These are phyloP conservation scores for Neurospora sp. DNA, from an alignment of 495 filamentous ascomycete genomes.

Conservation along the genomic window DNA sequence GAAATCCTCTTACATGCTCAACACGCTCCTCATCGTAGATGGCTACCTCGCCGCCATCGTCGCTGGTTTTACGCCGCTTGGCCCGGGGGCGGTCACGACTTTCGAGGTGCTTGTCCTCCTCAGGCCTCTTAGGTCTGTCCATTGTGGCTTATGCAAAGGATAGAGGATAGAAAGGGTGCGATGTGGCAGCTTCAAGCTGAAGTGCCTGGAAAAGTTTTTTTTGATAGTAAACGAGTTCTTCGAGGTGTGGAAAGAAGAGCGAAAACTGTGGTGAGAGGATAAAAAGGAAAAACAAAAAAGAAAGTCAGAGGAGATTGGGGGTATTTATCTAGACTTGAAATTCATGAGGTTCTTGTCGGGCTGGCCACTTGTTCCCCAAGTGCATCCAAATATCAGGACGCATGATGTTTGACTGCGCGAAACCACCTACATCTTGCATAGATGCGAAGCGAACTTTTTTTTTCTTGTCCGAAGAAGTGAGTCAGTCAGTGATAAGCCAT, in stretches of 20 bases:
- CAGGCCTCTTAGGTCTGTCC: too few species aligned
- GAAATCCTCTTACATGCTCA: not conserved
- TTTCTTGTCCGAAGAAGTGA: not conserved
- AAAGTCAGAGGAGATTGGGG: too few species aligned
- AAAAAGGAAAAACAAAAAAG: too few species aligned
- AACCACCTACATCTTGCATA: not conserved
- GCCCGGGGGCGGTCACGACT: not conserved
- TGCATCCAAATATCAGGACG: not conserved
- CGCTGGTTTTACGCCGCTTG: not conserved
- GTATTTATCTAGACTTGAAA: too few species aligned
- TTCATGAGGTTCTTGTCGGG: too few species aligned
- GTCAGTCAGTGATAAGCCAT: not conserved
- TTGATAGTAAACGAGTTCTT: too few species aligned
- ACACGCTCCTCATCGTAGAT: not conserved
- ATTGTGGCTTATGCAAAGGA: too few species aligned
- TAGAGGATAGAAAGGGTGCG: too few species aligned
- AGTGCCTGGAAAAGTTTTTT: too few species aligned
- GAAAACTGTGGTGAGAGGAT: too few species aligned
- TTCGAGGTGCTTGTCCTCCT: not conserved
- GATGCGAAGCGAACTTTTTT: not conserved
- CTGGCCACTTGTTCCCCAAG: not conserved
- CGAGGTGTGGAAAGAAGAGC: too few species aligned
- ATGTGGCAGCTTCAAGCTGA: too few species aligned
- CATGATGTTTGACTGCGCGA: not conserved
- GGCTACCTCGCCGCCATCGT: not conserved